Evolutionary conservation across 495 filamentous ascomycete genomes (phyloP).

Genomic region (Talaromyces liani): DNA sequence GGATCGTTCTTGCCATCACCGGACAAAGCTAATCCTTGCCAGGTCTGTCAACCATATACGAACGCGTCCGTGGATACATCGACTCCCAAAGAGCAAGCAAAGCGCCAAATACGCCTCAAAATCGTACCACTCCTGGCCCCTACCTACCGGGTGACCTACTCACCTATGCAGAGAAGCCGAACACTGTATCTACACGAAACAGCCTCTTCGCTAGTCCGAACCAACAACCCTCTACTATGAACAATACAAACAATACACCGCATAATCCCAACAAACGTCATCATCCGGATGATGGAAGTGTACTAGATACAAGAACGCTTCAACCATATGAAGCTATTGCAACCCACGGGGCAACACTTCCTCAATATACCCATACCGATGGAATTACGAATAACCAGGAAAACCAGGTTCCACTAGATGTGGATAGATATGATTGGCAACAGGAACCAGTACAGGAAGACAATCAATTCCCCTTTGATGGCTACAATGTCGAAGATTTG

Average conservation of each 20-base stretch:
- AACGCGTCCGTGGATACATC: conserved; percentile 1
- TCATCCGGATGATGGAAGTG: not conserved
- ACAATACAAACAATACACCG: not conserved
- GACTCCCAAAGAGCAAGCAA: not conserved
- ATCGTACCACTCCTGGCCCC: not conserved
- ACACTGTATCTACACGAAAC: not conserved
- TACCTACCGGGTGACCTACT: not conserved
- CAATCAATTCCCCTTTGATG: conserved; percentile 1
- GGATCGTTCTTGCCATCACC: too few species aligned
- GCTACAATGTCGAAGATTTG: conserved; percentile 6
- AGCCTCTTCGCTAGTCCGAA: not conserved
- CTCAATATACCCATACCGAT: not conserved
- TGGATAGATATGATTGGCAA: not conserved
- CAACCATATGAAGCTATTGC: not conserved
- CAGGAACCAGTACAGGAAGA: not conserved
- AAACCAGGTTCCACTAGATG: not conserved
- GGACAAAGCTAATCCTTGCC: not conserved
- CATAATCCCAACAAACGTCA: not conserved
- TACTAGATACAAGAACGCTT: not conserved
- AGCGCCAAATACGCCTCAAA: not conserved
- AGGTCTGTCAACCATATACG: not conserved
- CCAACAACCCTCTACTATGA: not conserved
- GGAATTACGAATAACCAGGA: not conserved
- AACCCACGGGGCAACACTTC: not conserved
- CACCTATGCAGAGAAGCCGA: not conserved